Conservation (phyloP, 163 green algal genomes). For the Chlamydomonas reinhardtii region DNA sequence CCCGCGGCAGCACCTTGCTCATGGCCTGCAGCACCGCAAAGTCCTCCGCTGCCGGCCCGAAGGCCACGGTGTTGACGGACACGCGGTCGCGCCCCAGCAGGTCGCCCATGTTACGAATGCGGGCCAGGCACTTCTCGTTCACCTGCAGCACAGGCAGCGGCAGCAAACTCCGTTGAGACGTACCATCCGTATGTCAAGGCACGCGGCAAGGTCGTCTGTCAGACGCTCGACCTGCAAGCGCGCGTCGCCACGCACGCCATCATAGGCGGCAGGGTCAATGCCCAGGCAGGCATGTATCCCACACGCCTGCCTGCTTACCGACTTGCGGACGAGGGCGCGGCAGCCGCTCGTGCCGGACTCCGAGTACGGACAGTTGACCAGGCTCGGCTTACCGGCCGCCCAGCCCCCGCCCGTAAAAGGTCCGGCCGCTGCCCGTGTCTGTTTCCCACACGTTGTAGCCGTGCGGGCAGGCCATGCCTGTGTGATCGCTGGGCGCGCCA, state of each 20-base stretch:
- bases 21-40: slow-evolving; percentile 50
- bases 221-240: no score
- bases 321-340: no score
- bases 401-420: no score
- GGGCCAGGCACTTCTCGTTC: neutral
- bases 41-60: slow-evolving; percentile 39
- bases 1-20: slow-evolving; percentile 36
- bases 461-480: neutral
- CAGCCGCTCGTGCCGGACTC: no score
- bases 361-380: neutral
- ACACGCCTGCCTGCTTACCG: no score
- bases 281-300: no score
- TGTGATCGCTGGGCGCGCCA: slow-evolving; percentile 51
- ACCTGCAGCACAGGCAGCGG: neutral
- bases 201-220: no score
- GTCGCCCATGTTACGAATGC: slow-evolving; percentile 21
- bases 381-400: neutral
- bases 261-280: no score
- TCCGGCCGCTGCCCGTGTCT: no score
- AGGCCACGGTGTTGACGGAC: slow-evolving; percentile 51
- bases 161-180: no score
- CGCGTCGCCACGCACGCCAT: no score
- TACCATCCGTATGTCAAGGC: no score
- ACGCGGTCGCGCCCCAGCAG: slow-evolving; percentile 53
- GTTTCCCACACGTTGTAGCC: slow-evolving; percentile 19